These are phyloP conservation scores for Asclepias syriaca DNA, from an alignment of 257 asterid species.

Conservation along the genomic window DNA sequence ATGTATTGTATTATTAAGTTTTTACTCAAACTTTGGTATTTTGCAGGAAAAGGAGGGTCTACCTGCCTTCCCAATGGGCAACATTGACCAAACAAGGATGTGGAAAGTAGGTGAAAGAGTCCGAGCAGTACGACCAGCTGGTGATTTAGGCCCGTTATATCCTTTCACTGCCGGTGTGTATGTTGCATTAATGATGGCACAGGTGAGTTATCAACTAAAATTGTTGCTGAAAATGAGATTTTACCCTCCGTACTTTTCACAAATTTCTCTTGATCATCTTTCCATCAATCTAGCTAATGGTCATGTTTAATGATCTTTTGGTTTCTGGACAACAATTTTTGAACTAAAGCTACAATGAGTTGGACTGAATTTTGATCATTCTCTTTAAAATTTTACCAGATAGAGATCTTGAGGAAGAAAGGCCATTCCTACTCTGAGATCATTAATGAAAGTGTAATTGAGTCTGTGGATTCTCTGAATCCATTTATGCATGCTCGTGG, in stretches of 20 bases:
- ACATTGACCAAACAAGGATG: conserved; percentile 82
- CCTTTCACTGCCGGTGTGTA: conserved; percentile 96
- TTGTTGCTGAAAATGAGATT: not conserved
- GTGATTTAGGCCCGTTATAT: conserved; percentile 77
- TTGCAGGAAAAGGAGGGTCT: conserved; percentile 54
- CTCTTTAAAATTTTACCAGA: conserved; percentile 32
- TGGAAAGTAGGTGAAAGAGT: conserved; percentile 88
- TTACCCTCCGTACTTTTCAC: not conserved
- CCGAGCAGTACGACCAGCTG: conserved; percentile 58
- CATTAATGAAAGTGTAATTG: conserved; percentile 83
- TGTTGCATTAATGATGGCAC: conserved; percentile 61
- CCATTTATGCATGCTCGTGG: conserved; percentile 99
- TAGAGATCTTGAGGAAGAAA: conserved; percentile 86
- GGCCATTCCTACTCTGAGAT: conserved; percentile 96
- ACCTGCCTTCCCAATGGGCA: conserved; percentile 95
- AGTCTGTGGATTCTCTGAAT: conserved; percentile 86
- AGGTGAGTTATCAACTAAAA: conserved; percentile 7
- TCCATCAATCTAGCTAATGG: not conserved
- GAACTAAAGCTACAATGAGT: not conserved
- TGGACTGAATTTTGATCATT: conserved; percentile 3
- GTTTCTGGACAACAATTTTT: not conserved
- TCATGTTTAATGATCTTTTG: not conserved
- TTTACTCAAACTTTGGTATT: not conserved
- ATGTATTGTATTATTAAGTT: not conserved
- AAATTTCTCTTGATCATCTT: not conserved